phyloP scores from a whole-genome alignment of 371 early-diverging fungal genomes.

The Zopfochytrium polystomum region DNA sequence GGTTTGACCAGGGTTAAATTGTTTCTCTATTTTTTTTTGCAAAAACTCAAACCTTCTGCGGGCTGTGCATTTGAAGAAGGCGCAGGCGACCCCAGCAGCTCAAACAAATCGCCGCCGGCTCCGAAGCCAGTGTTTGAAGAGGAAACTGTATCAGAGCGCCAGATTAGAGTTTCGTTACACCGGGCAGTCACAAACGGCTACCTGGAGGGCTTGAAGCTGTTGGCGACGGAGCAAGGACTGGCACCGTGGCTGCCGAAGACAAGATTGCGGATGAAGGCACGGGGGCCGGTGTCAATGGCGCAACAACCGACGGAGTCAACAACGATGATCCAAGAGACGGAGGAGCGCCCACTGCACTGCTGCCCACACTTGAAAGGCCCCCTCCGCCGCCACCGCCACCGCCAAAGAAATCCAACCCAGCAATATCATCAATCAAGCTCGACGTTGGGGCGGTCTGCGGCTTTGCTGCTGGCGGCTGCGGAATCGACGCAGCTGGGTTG shows the following conservation, averaged over 20 bases:
- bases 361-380: background rate
- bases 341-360: background rate
- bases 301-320: background rate
- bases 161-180: too few relatives aligned
- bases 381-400: background rate
- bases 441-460: background rate
- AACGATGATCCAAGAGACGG: background rate
- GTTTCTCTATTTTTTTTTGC: background rate
- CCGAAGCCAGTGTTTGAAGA: background rate
- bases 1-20: background rate
- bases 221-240: conserved; percentile 8
- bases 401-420: conserved; percentile 23
- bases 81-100: background rate
- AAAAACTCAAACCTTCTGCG: background rate
- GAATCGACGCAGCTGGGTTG: background rate
- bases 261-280: background rate
- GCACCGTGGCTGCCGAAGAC: background rate
- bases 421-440: conserved; percentile 12
- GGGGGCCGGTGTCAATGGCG: background rate
- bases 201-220: too few relatives aligned
- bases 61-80: background rate
- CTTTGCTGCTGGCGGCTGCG: background rate
- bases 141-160: too few relatives aligned
- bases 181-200: too few relatives aligned
- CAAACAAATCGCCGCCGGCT: conserved; percentile 4